These are phyloP conservation scores for Porpolomopsis calyptriformis DNA, from an alignment of 768 basidiomycete genomes.

Conservation along the genomic window DNA sequence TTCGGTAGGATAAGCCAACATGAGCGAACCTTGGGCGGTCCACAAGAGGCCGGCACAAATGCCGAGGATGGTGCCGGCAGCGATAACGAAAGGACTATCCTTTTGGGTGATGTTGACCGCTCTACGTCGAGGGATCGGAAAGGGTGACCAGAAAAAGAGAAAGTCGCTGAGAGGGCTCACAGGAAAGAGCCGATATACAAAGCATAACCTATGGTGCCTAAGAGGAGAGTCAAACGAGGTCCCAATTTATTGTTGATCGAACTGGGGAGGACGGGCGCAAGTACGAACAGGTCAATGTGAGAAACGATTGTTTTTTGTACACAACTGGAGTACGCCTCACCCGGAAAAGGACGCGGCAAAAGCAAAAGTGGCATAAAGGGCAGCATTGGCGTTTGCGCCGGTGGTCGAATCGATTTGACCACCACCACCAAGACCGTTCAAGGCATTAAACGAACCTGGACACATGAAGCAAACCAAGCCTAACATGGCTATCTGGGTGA, in stretches of 20 bases:
- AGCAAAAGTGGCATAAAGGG: conserved; percentile 50
- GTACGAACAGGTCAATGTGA: not conserved
- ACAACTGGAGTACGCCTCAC: too few species aligned
- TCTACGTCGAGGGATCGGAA: conserved; percentile 28
- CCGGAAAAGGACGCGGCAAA: conserved; percentile 31
- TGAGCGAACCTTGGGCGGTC: conserved; percentile 79
- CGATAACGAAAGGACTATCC: conserved; percentile 55
- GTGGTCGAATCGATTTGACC: conserved; percentile 60
- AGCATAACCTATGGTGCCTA: conserved; percentile 69
- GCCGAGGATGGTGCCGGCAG: conserved; percentile 63
- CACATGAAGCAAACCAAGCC: conserved; percentile 66
- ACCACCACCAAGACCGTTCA: conserved; percentile 71
- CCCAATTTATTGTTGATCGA: conserved; percentile 73
- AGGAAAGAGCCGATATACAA: conserved; percentile 66
- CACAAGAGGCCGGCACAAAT: conserved; percentile 63
- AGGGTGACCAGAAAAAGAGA: not conserved
- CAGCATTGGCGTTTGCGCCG: conserved; percentile 58
- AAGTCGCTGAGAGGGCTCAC: conserved; percentile 29
- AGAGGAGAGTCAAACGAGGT: conserved; percentile 56
- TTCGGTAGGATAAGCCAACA: conserved; percentile 79
- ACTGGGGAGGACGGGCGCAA: not conserved
- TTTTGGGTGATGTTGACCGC: conserved; percentile 58
- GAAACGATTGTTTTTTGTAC: not conserved
- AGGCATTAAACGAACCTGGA: conserved; percentile 67
- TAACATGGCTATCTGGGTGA: conserved; percentile 49